Conservation (phyloP, 2,329 filamentous ascomycete genomes). For the Xylaria polymorpha region DNA sequence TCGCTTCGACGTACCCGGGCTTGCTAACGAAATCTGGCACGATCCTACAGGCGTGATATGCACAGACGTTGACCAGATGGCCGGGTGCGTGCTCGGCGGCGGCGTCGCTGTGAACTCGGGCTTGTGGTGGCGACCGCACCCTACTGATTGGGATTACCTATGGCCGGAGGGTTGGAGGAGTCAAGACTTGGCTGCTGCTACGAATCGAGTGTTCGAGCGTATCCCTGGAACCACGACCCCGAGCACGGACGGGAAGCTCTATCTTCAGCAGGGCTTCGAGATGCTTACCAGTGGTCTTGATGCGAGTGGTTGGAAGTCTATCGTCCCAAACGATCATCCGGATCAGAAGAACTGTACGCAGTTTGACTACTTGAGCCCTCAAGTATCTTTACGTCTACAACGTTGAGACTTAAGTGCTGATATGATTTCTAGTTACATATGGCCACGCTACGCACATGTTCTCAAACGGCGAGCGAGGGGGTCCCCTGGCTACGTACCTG, state of each 20-base stretch:
- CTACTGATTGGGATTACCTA: constrained; percentile 75
- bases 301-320: constrained; percentile 74
- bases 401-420: constrained; percentile 2
- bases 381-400: neutral
- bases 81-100: constrained; percentile 78
- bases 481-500: constrained; percentile 77
- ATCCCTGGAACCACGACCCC: constrained; percentile 76
- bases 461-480: constrained; percentile 71
- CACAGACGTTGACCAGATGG: constrained; percentile 76
- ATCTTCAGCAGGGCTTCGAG: constrained; percentile 73
- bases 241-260: constrained; percentile 72
- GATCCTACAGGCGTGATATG: constrained; percentile 74
- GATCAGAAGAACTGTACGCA: constrained; percentile 71
- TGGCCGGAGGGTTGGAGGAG: constrained; percentile 79
- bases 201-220: constrained; percentile 70
- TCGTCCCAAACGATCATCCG: constrained; percentile 67
- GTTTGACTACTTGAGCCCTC: neutral
- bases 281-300: constrained; percentile 69
- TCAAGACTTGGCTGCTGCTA: constrained; percentile 68
- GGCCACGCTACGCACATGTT: constrained; percentile 76
- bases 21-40: constrained; percentile 77
- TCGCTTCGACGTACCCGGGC: constrained; percentile 76
- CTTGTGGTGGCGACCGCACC: constrained; percentile 73
- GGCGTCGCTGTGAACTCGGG: constrained; percentile 75
- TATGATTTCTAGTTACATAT: constrained; percentile 56